These are phyloP conservation scores for Sporothrix variecibatus DNA, from an alignment of 2,329 filamentous ascomycete genomes.

Conservation along the genomic window DNA sequence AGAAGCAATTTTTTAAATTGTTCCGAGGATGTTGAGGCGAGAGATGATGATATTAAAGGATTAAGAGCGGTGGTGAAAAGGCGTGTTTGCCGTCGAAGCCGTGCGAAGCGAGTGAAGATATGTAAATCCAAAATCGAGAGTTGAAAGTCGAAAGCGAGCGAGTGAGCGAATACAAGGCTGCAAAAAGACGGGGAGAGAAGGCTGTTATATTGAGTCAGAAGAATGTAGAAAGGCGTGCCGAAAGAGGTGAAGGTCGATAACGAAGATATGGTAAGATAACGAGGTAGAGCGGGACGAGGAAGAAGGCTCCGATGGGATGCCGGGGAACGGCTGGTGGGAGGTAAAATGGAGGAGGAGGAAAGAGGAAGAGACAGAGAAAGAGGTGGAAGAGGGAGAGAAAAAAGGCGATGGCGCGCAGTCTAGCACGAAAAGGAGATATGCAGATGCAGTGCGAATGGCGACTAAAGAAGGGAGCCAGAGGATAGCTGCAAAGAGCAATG, in stretches of 20 bases:
- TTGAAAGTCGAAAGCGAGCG: neutral
- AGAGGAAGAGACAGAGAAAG: neutral
- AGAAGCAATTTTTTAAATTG: neutral
- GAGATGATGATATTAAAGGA: neutral
- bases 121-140: neutral
- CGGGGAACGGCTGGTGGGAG: neutral
- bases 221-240: neutral
- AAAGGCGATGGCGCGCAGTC: neutral
- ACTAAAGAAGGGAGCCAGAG: neutral
- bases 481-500: constrained; percentile 9
- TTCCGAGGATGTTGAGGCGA: neutral
- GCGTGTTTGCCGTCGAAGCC: neutral
- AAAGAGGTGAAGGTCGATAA: neutral
- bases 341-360: neutral
- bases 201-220: constrained; percentile 19
- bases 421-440: constrained; percentile 9
- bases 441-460: constrained; percentile 8
- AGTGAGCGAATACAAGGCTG: constrained; percentile 18
- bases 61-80: neutral
- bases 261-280: constrained; percentile 15
- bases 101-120: constrained; percentile 2
- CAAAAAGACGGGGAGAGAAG: constrained; percentile 7
- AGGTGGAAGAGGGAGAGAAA: neutral
- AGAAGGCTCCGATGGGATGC: neutral
- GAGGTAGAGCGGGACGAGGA: neutral